Conservation (phyloP, 176 grass and related monocot genomes). For the Oryza rufipogon region DNA sequence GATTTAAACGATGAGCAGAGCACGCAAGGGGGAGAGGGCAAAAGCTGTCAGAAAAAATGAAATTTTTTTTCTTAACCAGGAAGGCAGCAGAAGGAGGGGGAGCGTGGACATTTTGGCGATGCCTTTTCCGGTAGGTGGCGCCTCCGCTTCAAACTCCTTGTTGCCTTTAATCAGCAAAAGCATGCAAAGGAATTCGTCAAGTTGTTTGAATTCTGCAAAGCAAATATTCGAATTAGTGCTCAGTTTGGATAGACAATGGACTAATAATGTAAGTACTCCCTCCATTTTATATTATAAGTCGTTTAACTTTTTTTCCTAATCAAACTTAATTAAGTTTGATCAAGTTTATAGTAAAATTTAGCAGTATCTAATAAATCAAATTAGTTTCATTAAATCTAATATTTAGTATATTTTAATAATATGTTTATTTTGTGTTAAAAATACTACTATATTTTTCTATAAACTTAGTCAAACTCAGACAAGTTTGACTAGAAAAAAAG, state of each 20-base stretch:
- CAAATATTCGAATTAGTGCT: not conserved
- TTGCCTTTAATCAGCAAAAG: not conserved
- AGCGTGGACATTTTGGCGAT: not conserved
- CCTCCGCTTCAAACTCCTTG: not conserved
- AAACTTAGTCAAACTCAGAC: too few relatives aligned
- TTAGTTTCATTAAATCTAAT: too few relatives aligned
- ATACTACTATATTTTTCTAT: too few relatives aligned
- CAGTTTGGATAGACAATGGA: not conserved
- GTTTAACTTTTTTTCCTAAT: too few relatives aligned
- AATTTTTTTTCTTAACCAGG: slow-evolving; percentile 36
- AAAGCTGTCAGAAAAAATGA: not conserved
- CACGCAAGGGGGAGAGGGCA: not conserved
- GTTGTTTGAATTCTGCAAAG: not conserved
- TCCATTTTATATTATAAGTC: too few relatives aligned
- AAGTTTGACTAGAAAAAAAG: too few relatives aligned
- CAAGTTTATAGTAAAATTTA: too few relatives aligned
- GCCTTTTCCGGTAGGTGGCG: not conserved
- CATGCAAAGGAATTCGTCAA: not conserved
- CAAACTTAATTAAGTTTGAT: too few relatives aligned
- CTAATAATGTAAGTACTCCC: too few relatives aligned
- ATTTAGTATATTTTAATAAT: too few relatives aligned
- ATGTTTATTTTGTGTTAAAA: too few relatives aligned
- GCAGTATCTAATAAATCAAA: too few relatives aligned
- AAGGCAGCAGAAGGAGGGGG: slow-evolving; percentile 22
- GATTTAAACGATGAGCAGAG: not conserved